Conservation (phyloP, 2,329 filamentous ascomycete genomes). For the Diplodia corticola region DNA sequence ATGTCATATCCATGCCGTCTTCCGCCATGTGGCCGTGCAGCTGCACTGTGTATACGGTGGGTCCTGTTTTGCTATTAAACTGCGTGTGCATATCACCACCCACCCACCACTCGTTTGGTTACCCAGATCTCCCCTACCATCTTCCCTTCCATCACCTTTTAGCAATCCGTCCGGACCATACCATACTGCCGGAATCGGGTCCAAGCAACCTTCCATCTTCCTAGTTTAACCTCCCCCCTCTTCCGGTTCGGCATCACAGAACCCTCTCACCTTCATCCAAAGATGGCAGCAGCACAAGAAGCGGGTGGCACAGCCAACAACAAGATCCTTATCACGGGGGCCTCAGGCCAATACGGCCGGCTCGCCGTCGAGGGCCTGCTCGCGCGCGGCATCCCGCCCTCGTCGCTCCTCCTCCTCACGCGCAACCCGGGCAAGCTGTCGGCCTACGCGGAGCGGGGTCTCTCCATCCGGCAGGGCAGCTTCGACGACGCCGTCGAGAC, state of each 20-base stretch:
- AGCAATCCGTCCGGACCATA: not conserved
- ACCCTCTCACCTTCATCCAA: not conserved
- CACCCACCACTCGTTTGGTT: not conserved
- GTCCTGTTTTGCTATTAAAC: not conserved
- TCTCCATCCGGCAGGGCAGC: constrained; percentile 1
- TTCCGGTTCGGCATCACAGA: not conserved
- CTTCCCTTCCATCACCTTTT: not conserved
- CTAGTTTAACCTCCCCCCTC: not conserved
- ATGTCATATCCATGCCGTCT: not conserved
- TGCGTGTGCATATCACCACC: not conserved
- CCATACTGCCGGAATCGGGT: not conserved
- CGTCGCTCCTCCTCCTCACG: constrained; percentile 6
- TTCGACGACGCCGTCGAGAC: not conserved
- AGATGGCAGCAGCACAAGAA: not conserved
- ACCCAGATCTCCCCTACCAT: not conserved
- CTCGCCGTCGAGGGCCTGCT: not conserved
- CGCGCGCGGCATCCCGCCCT: not conserved
- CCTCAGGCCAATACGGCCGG: constrained; percentile 11
- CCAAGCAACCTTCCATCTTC: not conserved
- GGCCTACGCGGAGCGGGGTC: constrained; percentile 8
- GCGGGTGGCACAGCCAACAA: not conserved
- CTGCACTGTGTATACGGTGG: constrained; percentile 1
- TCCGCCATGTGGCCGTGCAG: not conserved
- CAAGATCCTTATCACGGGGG: constrained; percentile 19
- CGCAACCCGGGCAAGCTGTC: not conserved